These are phyloP conservation scores for Achaetomiella virescens DNA, from an alignment of 495 filamentous ascomycete genomes.

Conservation along the genomic window DNA sequence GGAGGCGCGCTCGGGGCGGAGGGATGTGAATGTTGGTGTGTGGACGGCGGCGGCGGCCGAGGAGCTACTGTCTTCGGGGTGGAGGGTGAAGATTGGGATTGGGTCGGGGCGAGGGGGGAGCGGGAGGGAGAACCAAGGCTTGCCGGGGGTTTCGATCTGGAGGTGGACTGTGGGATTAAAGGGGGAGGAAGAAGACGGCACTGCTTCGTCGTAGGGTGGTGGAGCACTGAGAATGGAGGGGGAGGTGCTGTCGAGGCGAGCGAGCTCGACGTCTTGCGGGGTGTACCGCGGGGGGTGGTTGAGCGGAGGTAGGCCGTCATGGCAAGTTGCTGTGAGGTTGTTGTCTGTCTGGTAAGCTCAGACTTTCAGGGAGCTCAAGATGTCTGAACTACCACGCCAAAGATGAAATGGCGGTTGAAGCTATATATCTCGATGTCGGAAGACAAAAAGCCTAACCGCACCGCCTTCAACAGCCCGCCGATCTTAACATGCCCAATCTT, in stretches of 20 bases:
- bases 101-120: constrained; percentile 35
- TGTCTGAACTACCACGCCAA: no score
- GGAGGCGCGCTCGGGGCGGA: constrained; percentile 36
- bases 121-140: constrained; percentile 39
- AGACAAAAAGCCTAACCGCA: neutral
- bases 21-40: constrained; percentile 36
- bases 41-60: constrained; percentile 8
- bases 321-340: neutral
- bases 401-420: neutral
- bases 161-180: constrained; percentile 37
- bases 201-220: constrained; percentile 3
- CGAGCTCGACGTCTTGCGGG: constrained; percentile 12
- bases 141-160: constrained; percentile 43
- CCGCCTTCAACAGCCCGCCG: neutral
- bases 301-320: neutral
- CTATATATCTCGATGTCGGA: neutral
- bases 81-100: constrained; percentile 40
- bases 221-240: neutral
- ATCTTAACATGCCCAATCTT: neutral
- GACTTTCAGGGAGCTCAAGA: no score
- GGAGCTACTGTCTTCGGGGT: neutral
- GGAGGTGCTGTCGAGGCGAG: constrained; percentile 9
- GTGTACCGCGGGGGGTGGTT: constrained; percentile 6
- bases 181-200: constrained; percentile 4
- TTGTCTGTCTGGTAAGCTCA: neutral